Conservation (phyloP, 1,284 basidiomycete species). For the Cutaneotrichosporon mucoides region DNA sequence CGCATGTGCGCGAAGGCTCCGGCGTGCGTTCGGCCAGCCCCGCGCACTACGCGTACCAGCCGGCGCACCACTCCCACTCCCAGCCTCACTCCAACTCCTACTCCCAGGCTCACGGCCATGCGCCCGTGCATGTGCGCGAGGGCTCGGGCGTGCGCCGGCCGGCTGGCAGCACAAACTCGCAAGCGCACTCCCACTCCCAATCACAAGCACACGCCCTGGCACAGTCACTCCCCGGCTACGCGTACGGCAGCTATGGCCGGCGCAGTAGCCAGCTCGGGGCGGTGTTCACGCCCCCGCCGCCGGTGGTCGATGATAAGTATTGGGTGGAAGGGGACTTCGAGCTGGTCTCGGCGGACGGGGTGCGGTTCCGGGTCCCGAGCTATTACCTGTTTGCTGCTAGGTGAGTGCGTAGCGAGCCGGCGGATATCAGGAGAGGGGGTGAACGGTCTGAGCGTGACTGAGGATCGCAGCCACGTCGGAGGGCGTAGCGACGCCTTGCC, state of each 20-base stretch:
- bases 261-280: background rate
- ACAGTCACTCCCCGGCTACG: background rate
- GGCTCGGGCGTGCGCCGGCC: conserved; percentile 63
- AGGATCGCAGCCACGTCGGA: no score
- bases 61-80: no score
- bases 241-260: background rate
- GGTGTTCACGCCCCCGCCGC: background rate
- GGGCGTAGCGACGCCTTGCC: no score
- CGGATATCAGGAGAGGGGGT: no score
- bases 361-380: conserved; percentile 16
- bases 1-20: no score
- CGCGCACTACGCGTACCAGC: no score
- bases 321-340: conserved; percentile 20
- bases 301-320: conserved; percentile 4
- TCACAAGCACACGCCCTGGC: no score
- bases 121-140: conserved; percentile 45
- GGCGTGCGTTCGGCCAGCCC: no score
- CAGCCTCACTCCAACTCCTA: no score
- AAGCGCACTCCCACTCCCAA: no score
- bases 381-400: conserved; percentile 16
- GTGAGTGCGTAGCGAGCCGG: conserved; percentile 3
- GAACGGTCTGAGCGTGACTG: no score
- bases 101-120: background rate
- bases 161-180: conserved; percentile 80
- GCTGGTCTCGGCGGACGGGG: conserved; percentile 13